Base-by-base conservation (phyloP, 441 rosid species). In the Erysimum pusillum region DNA sequence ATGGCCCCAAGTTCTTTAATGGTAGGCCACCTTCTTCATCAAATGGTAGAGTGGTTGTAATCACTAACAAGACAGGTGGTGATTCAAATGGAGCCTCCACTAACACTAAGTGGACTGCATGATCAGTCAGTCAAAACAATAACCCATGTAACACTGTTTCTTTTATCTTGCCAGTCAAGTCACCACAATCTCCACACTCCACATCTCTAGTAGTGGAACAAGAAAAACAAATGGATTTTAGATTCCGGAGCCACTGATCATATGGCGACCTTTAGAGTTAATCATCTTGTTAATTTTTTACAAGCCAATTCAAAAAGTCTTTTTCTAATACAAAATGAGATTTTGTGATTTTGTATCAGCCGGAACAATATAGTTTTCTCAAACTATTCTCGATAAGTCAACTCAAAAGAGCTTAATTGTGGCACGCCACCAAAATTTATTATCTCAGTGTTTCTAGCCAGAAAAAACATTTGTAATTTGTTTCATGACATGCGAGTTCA, bases 71-170 rank as follows among this genome's bases (percentile, higher is more conserved):
- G 35, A 18, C 32, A 25, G 59, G 59, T 53, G 14, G 59, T 25
- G 9, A 53, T 53, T 53, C 35, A 53, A 28, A 25, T 53, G 59
- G 59, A 25, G 34, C 32, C 17, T 25, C 59, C 59, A 53, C 59
- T 53, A 53, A 25, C 14, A 12, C 6, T 12, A 25, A 53, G 10
- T 53, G 59, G 59, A 46, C 22, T 46, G 18, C 17, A 44, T 44
- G 10, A 46, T 15, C 52, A 46, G 4, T 46, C 20, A n/a, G 7
- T 46, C 18, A 2, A 5, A 5, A 44, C 3, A 44, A n/a, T 3
- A 7, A 46, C 20, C 20, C 20, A 46, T 46, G 18, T 2, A 46
- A 46, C 52, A 20, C 20, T 46, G 52, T 46, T 15, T 46, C 52
- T 15, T 46, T 46, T 46, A 46, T 46, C 52, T 46, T 15, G 20